Base-by-base conservation (phyloP, 495 filamentous ascomycete genomes). In the Cenococcum geophilum region DNA sequence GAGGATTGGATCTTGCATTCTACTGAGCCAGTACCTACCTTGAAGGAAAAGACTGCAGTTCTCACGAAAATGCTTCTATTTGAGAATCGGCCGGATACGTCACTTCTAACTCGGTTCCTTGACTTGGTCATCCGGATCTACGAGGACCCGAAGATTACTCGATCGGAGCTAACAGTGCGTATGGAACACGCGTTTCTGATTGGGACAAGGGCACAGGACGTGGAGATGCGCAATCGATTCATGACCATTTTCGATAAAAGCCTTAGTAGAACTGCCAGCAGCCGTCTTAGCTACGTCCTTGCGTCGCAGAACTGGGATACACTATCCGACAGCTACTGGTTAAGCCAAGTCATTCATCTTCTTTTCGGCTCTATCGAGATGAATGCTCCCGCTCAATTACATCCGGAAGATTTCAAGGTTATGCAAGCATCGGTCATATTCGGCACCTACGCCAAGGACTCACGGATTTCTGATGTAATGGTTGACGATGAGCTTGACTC, bases 171-270 rank as follows among this genome's bases (percentile, higher is more conserved):
- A 50, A 97, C 95, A 0, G 95, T 99, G 5, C 82, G 95, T 21
- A 83, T 99, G 78, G 95, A 99, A 75, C 92, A 95, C 72, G 93
- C 95, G 14, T 99, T 99, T 80, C 78, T 99, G 64, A 91, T 99
- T 55, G 95, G 95, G 37, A 92, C 91, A 1, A 77, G 95, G 72
- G 93, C 92, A 5, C 87, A 92, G 66, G 93, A 99, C 71, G 87
- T 97, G 18, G 90, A 96, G 54, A 96, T 97, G 91, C 87, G 95
- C 27, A 95, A 95, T 68, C 86, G 92, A 32, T 97, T 97, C 75
- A 87, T 97, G 82, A 80, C 78, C 22, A 95, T 99, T 62, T 96
- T 97, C 60, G 92, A 97, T 74, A 86, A 85, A 66, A 95, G 89
- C 71, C 77, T 97, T 61, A 91, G 89, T 4, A 88, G 89, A 59